phyloP scores from a whole-genome alignment of 768 basidiomycete species.

The Naganishia friedmannii region DNA sequence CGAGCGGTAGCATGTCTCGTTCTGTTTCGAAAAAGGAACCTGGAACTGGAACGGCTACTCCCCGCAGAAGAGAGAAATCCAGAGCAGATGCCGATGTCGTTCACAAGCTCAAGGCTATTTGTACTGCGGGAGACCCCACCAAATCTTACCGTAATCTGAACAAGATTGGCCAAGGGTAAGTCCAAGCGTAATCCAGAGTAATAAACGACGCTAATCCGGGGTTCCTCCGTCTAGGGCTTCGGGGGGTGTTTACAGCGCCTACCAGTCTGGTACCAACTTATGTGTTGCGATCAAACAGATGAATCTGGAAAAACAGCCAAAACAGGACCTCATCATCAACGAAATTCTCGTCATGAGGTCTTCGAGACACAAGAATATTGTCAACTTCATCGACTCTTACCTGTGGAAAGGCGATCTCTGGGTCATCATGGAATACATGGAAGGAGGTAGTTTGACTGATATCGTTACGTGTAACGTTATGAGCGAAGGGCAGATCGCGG shows the following conservation, averaged over 20 bases:
- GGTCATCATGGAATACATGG: slow-evolving; percentile 99
- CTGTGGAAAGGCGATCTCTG: slow-evolving; percentile 94
- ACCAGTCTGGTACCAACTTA: slow-evolving; percentile 90
- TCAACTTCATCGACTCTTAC: slow-evolving; percentile 99
- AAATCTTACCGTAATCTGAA: slow-evolving; percentile 83
- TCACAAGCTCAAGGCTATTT: slow-evolving; percentile 84
- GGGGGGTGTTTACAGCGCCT: slow-evolving; percentile 96
- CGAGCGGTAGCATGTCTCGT: slow-evolving; percentile 20
- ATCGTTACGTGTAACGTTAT: slow-evolving; percentile 93
- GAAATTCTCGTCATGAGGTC: slow-evolving; percentile 99
- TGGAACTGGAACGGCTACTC: slow-evolving; percentile 65
- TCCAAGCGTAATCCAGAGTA: slow-evolving; percentile 29
- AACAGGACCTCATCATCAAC: slow-evolving; percentile 99
- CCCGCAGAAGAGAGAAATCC: slow-evolving; percentile 76
- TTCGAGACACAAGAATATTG: slow-evolving; percentile 94
- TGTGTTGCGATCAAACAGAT: slow-evolving; percentile 99
- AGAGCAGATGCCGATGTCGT: slow-evolving; percentile 81
- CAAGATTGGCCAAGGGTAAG: slow-evolving; percentile 97
- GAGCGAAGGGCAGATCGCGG: slow-evolving; percentile 98
- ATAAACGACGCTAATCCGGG: neutral
- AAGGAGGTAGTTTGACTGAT: slow-evolving; percentile 90
- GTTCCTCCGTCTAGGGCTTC: slow-evolving; percentile 64
- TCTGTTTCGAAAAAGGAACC: slow-evolving; percentile 46
- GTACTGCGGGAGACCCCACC: slow-evolving; percentile 96
- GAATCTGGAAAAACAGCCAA: slow-evolving; percentile 99